Evolutionary conservation across 306 rosid species (phyloP), one percentile per base, ranked within the genome.

Genomic region (Pyrus communis): DNA sequence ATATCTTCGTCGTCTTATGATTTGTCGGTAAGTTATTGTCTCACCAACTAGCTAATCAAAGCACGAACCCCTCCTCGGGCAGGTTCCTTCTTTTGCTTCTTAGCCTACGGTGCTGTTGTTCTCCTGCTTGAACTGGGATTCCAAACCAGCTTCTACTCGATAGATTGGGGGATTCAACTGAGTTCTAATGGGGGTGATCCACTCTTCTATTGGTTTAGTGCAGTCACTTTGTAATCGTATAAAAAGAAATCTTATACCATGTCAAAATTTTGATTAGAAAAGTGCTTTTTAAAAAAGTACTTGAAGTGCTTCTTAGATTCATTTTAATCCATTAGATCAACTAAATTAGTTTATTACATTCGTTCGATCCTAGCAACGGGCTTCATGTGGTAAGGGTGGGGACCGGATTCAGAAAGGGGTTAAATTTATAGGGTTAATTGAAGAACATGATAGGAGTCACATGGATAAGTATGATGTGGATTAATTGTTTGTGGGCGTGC

Each of bases 391-490:
- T 35, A 1, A 27, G 75, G 71, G 13, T 17, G 25, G 77, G 85
- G 76, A 42, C 80, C 77, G 25, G 80, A 27, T 61, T 57, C 43
- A 76, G 23, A 78, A 62, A 15, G 4, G 58, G 62, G 22, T 60
- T 54, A 21, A 19, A 54, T 55, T 71, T 22, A 42, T 19, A 27
- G 22, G 54, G 62, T 27, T 63, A 75, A 72, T 75, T 33, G 45
- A 49, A 27, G 51, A 67, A 81, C 57, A 82, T 85, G 82, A 85
- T 78, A 78, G 71, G 82, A 66, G 43, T 76, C 88, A 83, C 82
- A 81, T 85, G 85, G 80, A 72, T 68, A 76, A 63, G 42, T 63
- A 63, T 63, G 59, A 19, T 19, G 17, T 54, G 46, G 49, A 19
- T 12, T 71, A 15, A 40, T 49, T 40, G 45, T 40, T 7, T 57